Conservation (phyloP, 495 filamentous ascomycete species). For the Cladorrhinum samala region DNA sequence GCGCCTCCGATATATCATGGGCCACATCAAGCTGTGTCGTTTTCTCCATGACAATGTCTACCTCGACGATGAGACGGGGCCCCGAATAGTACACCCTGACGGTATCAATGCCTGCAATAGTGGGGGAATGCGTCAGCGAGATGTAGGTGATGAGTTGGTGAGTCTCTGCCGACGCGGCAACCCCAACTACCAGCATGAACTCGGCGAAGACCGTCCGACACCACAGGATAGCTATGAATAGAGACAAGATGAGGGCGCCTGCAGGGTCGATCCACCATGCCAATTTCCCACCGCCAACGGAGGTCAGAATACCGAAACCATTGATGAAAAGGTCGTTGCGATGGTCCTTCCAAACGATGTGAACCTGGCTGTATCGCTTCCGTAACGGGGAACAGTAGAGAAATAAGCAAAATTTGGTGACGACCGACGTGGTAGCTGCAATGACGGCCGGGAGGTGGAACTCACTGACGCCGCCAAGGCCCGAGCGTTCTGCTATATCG, state of each 20-base stretch:
- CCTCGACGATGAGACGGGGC: slow-evolving; percentile 82
- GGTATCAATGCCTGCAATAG: slow-evolving; percentile 81
- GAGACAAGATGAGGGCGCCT: slow-evolving; percentile 78
- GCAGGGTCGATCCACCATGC: slow-evolving; percentile 94
- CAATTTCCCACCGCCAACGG: slow-evolving; percentile 77
- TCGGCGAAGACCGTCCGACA: slow-evolving; percentile 77
- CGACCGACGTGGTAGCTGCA: slow-evolving; percentile 77
- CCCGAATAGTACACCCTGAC: slow-evolving; percentile 90
- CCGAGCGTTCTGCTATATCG: slow-evolving; percentile 52
- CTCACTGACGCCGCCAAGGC: slow-evolving; percentile 38
- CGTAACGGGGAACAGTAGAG: slow-evolving; percentile 87
- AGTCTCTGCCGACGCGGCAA: slow-evolving; percentile 75
- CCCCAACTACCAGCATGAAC: slow-evolving; percentile 85
- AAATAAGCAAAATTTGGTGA: slow-evolving; percentile 80
- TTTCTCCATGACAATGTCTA: slow-evolving; percentile 90
- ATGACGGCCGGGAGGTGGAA: slow-evolving; percentile 86
- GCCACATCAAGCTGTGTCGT: no score
- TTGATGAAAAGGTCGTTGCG: slow-evolving; percentile 83
- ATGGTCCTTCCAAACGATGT: slow-evolving; percentile 90
- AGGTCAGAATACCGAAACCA: slow-evolving; percentile 85
- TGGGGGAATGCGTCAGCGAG: slow-evolving; percentile 82
- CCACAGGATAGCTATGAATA: slow-evolving; percentile 74
- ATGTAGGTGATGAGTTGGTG: slow-evolving; percentile 96
- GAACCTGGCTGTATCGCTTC: slow-evolving; percentile 79
- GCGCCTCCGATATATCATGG: no score